These are phyloP conservation scores for Ophioceras dolichostomum DNA, from an alignment of 2,329 filamentous ascomycete genomes.

Conservation along the genomic window DNA sequence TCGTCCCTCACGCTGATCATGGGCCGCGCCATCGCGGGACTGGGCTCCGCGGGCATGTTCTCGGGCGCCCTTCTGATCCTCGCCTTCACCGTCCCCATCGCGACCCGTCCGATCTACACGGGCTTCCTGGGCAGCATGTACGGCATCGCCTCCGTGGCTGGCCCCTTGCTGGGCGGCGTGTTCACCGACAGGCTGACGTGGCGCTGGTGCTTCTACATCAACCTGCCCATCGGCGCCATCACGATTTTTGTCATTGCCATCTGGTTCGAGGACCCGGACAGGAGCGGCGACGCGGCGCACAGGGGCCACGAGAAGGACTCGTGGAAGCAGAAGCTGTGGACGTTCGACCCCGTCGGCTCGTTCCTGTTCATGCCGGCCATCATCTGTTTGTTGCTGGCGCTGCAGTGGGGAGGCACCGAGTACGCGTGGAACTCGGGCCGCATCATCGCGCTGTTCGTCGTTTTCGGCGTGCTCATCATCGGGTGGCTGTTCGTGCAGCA, in stretches of 20 bases:
- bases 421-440: constrained; percentile 18
- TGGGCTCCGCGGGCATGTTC: constrained; percentile 24
- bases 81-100: constrained; percentile 9
- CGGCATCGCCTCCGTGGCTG: constrained; percentile 20
- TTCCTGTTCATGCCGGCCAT: constrained; percentile 14
- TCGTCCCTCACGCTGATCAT: constrained; percentile 11
- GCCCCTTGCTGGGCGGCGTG: constrained; percentile 12
- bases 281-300: background rate
- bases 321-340: constrained; percentile 23
- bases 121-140: constrained; percentile 27
- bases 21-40: constrained; percentile 11
- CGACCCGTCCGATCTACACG: constrained; percentile 9
- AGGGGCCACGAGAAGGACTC: background rate
- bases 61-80: constrained; percentile 23
- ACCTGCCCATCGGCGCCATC: constrained; percentile 17
- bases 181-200: constrained; percentile 15
- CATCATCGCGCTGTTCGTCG: constrained; percentile 18
- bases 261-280: constrained; percentile 8
- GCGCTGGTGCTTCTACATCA: constrained; percentile 20
- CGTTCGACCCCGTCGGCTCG: constrained; percentile 13
- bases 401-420: constrained; percentile 27
- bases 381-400: constrained; percentile 28
- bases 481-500: constrained; percentile 19
- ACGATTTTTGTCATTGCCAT: constrained; percentile 10
- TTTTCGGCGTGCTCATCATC: constrained; percentile 15